phyloP scores from a whole-genome alignment of 108 stramenopile genomes.

The Skeletonema potamos region DNA sequence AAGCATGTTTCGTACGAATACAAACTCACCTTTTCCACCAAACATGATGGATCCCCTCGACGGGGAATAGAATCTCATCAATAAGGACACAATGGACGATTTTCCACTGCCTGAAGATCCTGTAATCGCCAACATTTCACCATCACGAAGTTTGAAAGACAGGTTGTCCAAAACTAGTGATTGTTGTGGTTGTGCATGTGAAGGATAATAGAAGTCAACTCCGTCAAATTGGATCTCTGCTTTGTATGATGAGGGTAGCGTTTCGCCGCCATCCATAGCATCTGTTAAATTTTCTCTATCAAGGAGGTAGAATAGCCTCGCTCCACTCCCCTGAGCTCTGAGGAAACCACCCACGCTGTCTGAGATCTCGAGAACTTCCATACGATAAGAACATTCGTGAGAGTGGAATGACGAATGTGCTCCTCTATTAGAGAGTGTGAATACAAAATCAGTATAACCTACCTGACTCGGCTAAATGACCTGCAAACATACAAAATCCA shows the following conservation, averaged over 20 bases:
- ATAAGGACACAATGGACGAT: conserved; percentile 57
- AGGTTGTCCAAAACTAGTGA: conserved; percentile 52
- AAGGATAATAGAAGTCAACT: conserved; percentile 88
- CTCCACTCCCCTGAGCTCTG: conserved; percentile 43
- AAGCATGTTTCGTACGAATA: background rate
- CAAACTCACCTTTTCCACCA: conserved; percentile 47
- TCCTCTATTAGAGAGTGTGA: too few relatives aligned
- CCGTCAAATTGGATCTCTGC: conserved; percentile 47
- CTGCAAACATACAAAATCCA: conserved; percentile 48
- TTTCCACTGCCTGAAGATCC: conserved; percentile 78
- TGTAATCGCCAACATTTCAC: conserved; percentile 62
- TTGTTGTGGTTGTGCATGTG: conserved; percentile 66
- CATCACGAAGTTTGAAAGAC: conserved; percentile 31
- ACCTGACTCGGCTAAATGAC: conserved; percentile 26
- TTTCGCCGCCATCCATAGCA: background rate
- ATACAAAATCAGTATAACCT: too few relatives aligned
- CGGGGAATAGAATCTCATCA: conserved; percentile 80
- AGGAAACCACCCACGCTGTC: conserved; percentile 32
- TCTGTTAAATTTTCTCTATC: conserved; percentile 4
- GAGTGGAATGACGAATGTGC: too few relatives aligned
- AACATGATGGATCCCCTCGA: conserved; percentile 52
- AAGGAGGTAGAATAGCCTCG: conserved; percentile 35
- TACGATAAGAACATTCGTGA: too few relatives aligned
- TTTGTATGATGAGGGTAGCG: conserved; percentile 22
- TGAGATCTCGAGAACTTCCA: conserved; percentile 17